Base-by-base conservation (phyloP, 345 rosid species). In the Citrus mangshanensis region DNA sequence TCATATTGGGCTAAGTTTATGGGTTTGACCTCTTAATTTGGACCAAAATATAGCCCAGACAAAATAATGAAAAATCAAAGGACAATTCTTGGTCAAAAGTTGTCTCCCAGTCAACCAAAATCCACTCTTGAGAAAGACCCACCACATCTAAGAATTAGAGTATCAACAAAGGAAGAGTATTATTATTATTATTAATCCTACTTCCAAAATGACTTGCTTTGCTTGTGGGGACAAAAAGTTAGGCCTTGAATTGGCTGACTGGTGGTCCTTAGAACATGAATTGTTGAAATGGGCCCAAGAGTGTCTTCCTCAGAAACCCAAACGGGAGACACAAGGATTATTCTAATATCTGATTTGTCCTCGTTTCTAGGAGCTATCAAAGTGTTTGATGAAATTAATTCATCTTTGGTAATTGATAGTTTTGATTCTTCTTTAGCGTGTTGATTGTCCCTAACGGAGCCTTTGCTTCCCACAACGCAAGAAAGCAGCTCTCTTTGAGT, bases 291-390 rank as follows among this genome's bases (percentile, higher is more conserved):
- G 92, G 89, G 73, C 75, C 91, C 85, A 64, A 37, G 28, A 46
- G 76, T 49, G 68, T 76, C 46, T 55, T 51, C 68, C 61, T 46
- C 30, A 30, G 58, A 70, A 83, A 78, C 87, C 86, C 79, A 83
- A 77, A 77, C 79, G 85, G 91, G 86, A 67, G 90, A 86, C 92
- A 85, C 73, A 34, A 74, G 30, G 28, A 73, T 7, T 75, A 55
- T 70, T 79, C 59, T 34, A 64, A 82, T 78, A 19, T 54, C 64
- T n/a, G 32, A 75, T 82, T 75, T 83, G 79, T 86, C 88, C 84
- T 78, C 83, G 71, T 71, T 78, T 85, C 77, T 58, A 72, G 86
- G 85, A 66, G 70, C 77, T 21, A 63, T 24, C 75, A 55, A 75
- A 75, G 59, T 67, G 75, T 56, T 24, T 61, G 67, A 71, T 66